Evolutionary conservation across 768 basidiomycete genomes (phyloP), one percentile per base, ranked within the genome.

Genomic region (Pulveroboletus sp.): DNA sequence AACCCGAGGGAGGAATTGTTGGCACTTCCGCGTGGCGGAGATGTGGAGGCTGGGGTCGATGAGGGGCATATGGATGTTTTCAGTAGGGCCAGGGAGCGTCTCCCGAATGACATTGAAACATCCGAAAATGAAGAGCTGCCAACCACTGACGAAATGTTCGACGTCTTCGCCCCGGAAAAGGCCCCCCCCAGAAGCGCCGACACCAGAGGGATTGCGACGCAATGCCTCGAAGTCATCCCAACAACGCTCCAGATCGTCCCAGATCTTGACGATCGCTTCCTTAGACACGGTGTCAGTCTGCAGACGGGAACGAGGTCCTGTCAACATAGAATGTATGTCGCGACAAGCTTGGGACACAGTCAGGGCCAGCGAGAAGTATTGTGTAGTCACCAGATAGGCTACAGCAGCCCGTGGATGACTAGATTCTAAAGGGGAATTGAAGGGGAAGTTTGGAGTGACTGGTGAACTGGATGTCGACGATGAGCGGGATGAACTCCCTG

Each of bases 121-220:
- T 68, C 94, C 90, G 57, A 95, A 95, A 54, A 94, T 83, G 68
- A 89, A 93, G 47, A 92, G 85, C 78, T 89, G 86, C 92, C 93
- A 95, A 29, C 85, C 83, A 60, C 87, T 83, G 38, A 85, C 83
- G 63, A 88, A 93, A 49, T 84, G 68, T 46, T 80, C 76, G 29
- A 80, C 67, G 45, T 84, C 82, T 54, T 81, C 80, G 7, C 67
- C 61, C 10, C 76, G 72, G 27, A 78, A 52, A 22, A 68, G 48
- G 24, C 57, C 63, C 24, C 61, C 59, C 27, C 64, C 63, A 6
- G 71, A 64, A 16, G 65, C 57, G 37, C 76, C 75, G 30, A 76
- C 68, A 41, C 75, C 74, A 24, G 69, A 64, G 26, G 69, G 68
- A 19, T 73, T 70, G 30, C 73, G 69, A 37, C 80, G 74, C 51